phyloP scores from a whole-genome alignment of 495 filamentous ascomycete genomes.

The Lichina pygmaea region DNA sequence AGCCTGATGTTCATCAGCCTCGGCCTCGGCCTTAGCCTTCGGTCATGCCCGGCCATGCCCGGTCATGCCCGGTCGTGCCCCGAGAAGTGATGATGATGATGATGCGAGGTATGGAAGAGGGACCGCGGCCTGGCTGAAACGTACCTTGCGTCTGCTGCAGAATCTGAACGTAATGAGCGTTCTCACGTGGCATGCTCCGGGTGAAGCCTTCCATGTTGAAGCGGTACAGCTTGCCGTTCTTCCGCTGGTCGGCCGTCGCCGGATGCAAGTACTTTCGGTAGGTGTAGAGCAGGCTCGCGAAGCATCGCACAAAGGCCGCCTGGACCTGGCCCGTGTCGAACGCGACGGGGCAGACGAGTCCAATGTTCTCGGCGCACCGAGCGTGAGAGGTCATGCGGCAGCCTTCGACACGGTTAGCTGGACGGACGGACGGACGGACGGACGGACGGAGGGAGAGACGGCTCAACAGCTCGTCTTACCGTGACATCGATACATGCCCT shows the following conservation, averaged over 20 bases:
- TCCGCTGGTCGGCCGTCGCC: slow-evolving; percentile 60
- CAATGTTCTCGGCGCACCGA: slow-evolving; percentile 56
- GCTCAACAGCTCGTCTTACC: slow-evolving; percentile 7
- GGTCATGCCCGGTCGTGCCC: background rate
- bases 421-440: background rate
- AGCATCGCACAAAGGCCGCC: slow-evolving; percentile 80
- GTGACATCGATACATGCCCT: slow-evolving; percentile 62
- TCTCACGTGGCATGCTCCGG: slow-evolving; percentile 68
- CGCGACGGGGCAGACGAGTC: slow-evolving; percentile 64
- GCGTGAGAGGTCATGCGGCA: slow-evolving; percentile 57
- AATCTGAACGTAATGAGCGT: slow-evolving; percentile 66
- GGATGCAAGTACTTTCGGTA: slow-evolving; percentile 65
- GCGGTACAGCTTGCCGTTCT: slow-evolving; percentile 56
- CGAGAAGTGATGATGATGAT: background rate
- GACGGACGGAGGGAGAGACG: slow-evolving; percentile 6
- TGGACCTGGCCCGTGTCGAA: slow-evolving; percentile 79
- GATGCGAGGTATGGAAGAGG: background rate
- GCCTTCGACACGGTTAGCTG: slow-evolving; percentile 14
- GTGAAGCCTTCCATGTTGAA: slow-evolving; percentile 92
- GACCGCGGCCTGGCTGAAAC: background rate
- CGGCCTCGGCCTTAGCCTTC: background rate
- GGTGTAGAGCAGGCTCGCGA: slow-evolving; percentile 84
- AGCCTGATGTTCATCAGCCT: slow-evolving; percentile 21
- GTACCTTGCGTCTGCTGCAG: slow-evolving; percentile 80
- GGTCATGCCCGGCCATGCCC: background rate